Evolutionary conservation across 2,329 filamentous ascomycete genomes (phyloP), one percentile per base, ranked within the genome.

Genomic region (Colletotrichum falcatum): DNA sequence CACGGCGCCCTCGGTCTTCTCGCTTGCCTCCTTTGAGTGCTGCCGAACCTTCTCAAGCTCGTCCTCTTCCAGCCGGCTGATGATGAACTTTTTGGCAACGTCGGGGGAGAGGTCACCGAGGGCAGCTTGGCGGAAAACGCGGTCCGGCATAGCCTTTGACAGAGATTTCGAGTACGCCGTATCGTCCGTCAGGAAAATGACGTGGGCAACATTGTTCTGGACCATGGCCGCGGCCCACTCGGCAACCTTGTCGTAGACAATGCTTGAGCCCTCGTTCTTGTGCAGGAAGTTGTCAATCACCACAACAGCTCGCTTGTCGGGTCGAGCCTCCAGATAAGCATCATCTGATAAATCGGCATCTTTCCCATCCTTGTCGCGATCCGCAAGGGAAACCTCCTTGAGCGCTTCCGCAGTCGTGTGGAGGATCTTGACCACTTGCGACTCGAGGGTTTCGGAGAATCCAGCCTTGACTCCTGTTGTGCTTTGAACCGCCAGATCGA

Each of bases 391-490:
- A 59, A 97, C 92, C 60, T 90, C 85, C 76, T 93, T 94, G 66
- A 98, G 84, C 1, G 95, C 95, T 0, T 87, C 87, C 0, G 92
- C 90, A 0, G 95, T 94, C 44, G 93, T 97, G 76, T 94, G 92
- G 81, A 94, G 90, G 59, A 98, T 97, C 81, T 98, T 97, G 78
- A 88, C 90, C 20, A 98, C 83, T 76, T 98, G 95, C 0, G 92
- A 91, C 77, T 98, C 95, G 35, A 98, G 84, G 0, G 94, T 98
- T 78, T 98, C 95, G 0, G 94, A 97, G 78, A 98, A 97, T 9
- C 95, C 95, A 7, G 94, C 93, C 81, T 98, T 98, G 68, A 97
- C 93, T 16, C 95, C 95, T 26, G 95, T 97, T 16, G 96, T 96
- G 75, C 95, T 93, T 79, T 98, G 95, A 1, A 96, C 94, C 28